These are phyloP conservation scores for Hypoxylon intermedium DNA, from an alignment of 495 filamentous ascomycete genomes.

Conservation along the genomic window DNA sequence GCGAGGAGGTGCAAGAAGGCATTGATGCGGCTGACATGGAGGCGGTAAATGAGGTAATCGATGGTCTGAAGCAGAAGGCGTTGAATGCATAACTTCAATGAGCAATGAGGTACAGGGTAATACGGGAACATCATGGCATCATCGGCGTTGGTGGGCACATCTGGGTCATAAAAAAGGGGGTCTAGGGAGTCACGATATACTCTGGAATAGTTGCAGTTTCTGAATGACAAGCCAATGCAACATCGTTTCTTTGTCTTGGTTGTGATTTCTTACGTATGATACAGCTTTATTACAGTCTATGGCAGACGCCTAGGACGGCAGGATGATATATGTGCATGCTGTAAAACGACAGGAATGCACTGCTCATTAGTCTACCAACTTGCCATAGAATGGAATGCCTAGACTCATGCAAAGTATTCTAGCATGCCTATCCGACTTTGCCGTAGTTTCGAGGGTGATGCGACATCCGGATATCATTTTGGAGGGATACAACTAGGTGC, in stretches of 20 bases:
- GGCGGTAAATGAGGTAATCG: slow-evolving; percentile 74
- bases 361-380: slow-evolving; percentile 51
- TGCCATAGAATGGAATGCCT: slow-evolving; percentile 85
- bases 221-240: background rate
- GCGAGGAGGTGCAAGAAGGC: slow-evolving; percentile 52
- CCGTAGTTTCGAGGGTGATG: slow-evolving; percentile 85
- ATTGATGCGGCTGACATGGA: slow-evolving; percentile 86
- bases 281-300: slow-evolving; percentile 34
- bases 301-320: background rate
- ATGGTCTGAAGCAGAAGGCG: slow-evolving; percentile 65
- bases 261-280: slow-evolving; percentile 21
- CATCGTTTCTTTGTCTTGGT: slow-evolving; percentile 2
- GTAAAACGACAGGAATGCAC: background rate
- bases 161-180: slow-evolving; percentile 18
- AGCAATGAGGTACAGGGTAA: slow-evolving; percentile 2
- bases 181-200: slow-evolving; percentile 15
- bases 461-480: slow-evolving; percentile 94
- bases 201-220: slow-evolving; percentile 1
- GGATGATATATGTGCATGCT: slow-evolving; percentile 26
- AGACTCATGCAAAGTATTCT: slow-evolving; percentile 80
- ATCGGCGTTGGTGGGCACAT: slow-evolving; percentile 45
- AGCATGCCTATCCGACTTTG: slow-evolving; percentile 90
- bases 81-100: slow-evolving; percentile 25
- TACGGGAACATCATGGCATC: slow-evolving; percentile 36
- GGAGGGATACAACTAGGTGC: slow-evolving; percentile 71